phyloP scores from a whole-genome alignment of 2,329 filamentous ascomycete genomes.

The Epichloe gansuensis region DNA sequence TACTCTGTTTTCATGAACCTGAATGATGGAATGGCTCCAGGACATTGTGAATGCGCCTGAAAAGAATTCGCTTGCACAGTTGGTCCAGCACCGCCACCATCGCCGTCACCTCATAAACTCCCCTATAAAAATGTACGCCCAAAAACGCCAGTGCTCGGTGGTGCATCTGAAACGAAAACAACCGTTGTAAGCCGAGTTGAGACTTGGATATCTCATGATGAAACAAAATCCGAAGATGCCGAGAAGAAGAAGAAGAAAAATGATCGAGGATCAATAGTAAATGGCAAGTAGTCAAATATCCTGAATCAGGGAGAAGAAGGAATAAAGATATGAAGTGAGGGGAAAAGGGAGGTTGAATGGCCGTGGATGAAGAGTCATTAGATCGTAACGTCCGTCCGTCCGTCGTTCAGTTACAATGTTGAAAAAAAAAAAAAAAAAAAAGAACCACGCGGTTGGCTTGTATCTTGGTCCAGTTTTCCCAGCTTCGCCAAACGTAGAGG shows the following conservation, averaged over 20 bases:
- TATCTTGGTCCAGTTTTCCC: constrained; percentile 7
- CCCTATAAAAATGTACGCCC: not conserved
- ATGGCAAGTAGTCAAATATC: not conserved
- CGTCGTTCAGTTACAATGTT: not conserved
- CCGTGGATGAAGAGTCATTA: constrained; percentile 9
- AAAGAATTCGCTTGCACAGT: not conserved
- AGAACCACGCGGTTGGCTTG: constrained; percentile 1
- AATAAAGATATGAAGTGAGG: constrained; percentile 1
- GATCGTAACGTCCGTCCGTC: constrained; percentile 8
- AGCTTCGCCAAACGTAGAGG: constrained; percentile 6
- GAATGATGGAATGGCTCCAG: not conserved
- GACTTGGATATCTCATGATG: not conserved
- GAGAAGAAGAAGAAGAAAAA: constrained; percentile 10
- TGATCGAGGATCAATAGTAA: constrained; percentile 5
- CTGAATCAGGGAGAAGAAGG: not conserved
- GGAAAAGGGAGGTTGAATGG: not conserved
- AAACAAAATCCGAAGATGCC: not conserved
- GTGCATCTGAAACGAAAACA: constrained; percentile 3
- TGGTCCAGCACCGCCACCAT: not conserved
- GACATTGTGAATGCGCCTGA: not conserved
- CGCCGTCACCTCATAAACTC: not conserved
- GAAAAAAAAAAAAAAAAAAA: too few relatives aligned
- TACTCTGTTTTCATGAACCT: not conserved
- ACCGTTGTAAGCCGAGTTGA: constrained; percentile 1
- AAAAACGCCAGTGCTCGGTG: constrained; percentile 22